phyloP scores from a whole-genome alignment of 257 asterid genomes.

The Lycium ferocissimum region DNA sequence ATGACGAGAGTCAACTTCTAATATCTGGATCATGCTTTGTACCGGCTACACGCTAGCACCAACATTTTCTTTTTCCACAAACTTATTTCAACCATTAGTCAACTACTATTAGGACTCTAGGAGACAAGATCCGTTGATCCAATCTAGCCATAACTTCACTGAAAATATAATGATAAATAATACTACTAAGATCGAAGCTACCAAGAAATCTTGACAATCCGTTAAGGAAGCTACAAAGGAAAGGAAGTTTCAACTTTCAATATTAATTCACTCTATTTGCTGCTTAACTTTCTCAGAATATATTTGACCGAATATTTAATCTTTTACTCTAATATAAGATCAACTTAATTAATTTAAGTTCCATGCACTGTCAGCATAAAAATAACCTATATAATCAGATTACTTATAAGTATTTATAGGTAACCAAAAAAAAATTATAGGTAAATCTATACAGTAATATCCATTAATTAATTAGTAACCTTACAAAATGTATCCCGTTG shows the following conservation, averaged over 20 bases:
- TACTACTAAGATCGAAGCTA: neutral
- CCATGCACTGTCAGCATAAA: neutral
- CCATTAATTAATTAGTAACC: no score
- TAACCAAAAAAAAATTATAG: no score
- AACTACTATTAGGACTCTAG: neutral
- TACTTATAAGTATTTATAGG: no score
- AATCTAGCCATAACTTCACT: neutral
- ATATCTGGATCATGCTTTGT: no score
- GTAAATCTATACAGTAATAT: no score
- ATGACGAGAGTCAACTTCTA: no score
- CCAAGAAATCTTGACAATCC: neutral
- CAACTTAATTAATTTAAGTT: neutral
- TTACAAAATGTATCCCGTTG: no score
- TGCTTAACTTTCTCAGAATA: neutral
- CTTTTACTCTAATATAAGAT: neutral
- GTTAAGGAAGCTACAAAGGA: constrained; percentile 13
- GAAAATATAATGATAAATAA: neutral
- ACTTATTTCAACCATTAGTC: neutral
- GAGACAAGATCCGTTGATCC: constrained; percentile 26
- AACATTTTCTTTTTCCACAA: neutral
- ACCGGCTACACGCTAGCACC: neutral
- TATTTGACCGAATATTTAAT: neutral
- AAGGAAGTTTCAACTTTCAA: no score
- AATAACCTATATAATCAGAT: no score
- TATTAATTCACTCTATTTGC: neutral